These are phyloP conservation scores for Termitomyces sp. DNA, from an alignment of 768 basidiomycete genomes.

Conservation along the genomic window DNA sequence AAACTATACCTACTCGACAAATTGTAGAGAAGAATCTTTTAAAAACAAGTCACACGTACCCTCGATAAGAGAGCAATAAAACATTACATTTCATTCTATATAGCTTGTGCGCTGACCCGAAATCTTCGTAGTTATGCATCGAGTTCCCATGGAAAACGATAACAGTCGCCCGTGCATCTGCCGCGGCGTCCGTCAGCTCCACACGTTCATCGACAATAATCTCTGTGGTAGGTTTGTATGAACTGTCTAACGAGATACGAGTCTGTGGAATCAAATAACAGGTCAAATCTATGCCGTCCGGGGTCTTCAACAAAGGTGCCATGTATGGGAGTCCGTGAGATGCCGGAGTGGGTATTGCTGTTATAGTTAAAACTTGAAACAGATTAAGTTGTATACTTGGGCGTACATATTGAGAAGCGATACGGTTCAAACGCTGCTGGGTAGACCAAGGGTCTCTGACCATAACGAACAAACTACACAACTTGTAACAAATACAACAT, in stretches of 20 bases:
- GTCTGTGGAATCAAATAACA: conserved; percentile 16
- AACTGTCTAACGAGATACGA: not conserved
- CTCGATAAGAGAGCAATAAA: conserved; percentile 83
- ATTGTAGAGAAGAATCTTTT: not conserved
- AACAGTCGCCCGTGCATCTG: conserved; percentile 55
- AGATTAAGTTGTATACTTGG: not conserved
- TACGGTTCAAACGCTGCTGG: conserved; percentile 9
- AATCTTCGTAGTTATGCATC: conserved; percentile 68
- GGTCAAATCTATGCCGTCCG: conserved; percentile 12
- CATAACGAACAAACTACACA: conserved; percentile 12
- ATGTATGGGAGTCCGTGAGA: conserved; percentile 7
- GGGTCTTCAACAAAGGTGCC: conserved; percentile 10
- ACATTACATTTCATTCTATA: conserved; percentile 77
- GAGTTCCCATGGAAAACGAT: conserved; percentile 88
- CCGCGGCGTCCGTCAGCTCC: conserved; percentile 13
- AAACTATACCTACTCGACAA: conserved; percentile 59
- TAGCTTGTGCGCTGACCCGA: conserved; percentile 64
- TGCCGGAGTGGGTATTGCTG: conserved; percentile 5
- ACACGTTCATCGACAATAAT: conserved; percentile 5
- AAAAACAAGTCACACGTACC: conserved; percentile 40
- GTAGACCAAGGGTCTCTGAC: conserved; percentile 13
- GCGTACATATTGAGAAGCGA: not conserved
- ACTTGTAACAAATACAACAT: not conserved
- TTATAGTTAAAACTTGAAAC: not conserved
- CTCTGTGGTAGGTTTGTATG: not conserved